These are phyloP conservation scores for Mikania micrantha DNA, from an alignment of 129 eudicot species.

Conservation along the genomic window DNA sequence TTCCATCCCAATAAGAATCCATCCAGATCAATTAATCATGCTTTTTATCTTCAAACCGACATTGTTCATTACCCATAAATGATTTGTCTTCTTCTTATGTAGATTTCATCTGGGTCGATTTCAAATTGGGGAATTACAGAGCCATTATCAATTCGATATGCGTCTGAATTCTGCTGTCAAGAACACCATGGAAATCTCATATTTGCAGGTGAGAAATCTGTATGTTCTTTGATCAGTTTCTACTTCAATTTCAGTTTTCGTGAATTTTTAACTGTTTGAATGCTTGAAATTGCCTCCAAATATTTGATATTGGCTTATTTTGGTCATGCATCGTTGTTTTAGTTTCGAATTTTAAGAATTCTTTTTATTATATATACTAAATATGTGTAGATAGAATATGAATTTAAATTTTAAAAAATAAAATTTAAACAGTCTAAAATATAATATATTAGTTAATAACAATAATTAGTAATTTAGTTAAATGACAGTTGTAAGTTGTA, in stretches of 20 bases:
- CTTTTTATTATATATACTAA: too few relatives aligned
- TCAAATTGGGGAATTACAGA: neutral
- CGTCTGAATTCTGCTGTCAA: neutral
- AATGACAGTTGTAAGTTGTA: too few relatives aligned
- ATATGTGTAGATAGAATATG: neutral
- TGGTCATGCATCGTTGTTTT: neutral
- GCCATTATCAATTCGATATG: neutral
- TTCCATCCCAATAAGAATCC: constrained; percentile 26
- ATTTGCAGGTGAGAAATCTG: neutral
- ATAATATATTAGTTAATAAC: too few relatives aligned
- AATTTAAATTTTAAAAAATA: too few relatives aligned
- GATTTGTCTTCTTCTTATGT: constrained; percentile 6
- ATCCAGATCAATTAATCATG: constrained; percentile 1
- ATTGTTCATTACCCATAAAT: neutral
- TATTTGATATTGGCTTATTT: neutral
- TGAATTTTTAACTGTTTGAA: neutral
- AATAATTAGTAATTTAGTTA: too few relatives aligned
- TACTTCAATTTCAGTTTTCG: neutral
- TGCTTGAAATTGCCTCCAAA: neutral
- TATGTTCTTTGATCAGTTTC: neutral
- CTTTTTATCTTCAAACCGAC: constrained; percentile 8
- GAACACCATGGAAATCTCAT: neutral
- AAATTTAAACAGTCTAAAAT: too few relatives aligned
- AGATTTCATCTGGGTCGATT: neutral
- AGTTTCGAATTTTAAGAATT: neutral